Base-by-base conservation (phyloP, 2,329 filamentous ascomycete species). In the Bimuria novae-zelandiae region DNA sequence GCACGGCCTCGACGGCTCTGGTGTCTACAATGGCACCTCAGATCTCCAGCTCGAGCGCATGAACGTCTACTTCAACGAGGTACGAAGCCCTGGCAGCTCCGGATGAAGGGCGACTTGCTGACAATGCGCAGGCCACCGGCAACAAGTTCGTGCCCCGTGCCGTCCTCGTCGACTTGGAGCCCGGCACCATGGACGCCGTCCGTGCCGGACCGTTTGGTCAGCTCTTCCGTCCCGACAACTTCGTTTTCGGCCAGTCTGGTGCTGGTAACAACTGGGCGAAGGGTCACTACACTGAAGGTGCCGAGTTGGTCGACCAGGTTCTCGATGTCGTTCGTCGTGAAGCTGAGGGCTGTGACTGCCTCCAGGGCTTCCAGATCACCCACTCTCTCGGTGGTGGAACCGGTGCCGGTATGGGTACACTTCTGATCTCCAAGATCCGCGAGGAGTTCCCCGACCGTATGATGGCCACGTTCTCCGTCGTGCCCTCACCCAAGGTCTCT, bases 231-330 rank as follows among this genome's bases (percentile, higher is more conserved):
- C 94, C 94, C 77, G 94, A 99, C 84, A 99, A 97, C 89, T 97
- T 97, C 82, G 92, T 97, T 76, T 97, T 97, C 80, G 94, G 94
- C 72, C 94, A 97, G 84, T 97, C 94, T 72, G 93, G 94, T 86
- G 94, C 94, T 78, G 94, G 94, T 82, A 99, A 99, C 91, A 97
- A 97, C 88, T 99, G 94, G 94, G 94, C 94, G 80, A 99, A 97
- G 89, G 94, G 94, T 82, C 94, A 99, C 80, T 99, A 99, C 87
- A 99, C 94, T 64, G 94, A 99, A 84, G 94, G 94, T 87, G 94
- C 94, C 69, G 94, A 99, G 84, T 87, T 97, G 62, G 94, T 99
- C 68, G 94, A 99, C 84, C 86, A 97, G 75, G 94, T 99, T 68
- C 87, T 99, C 69, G 94, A 97, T 77, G 94, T 99, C 65, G 93